phyloP scores from a whole-genome alignment of 139 green algal genomes.

The Coelastrella sp. region DNA sequence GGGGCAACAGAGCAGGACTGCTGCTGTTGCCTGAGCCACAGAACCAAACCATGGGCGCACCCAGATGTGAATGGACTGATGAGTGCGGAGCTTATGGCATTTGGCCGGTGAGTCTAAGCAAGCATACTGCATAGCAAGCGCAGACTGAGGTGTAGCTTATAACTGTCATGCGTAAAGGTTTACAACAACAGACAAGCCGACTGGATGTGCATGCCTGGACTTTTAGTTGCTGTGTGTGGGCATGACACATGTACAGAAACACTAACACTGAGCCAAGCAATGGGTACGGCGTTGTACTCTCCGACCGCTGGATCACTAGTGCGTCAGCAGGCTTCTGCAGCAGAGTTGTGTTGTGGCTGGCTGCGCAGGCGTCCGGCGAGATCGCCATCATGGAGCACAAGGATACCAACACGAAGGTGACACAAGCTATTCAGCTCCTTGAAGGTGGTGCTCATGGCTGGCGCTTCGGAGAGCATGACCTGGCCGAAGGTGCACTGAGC shows the following conservation, averaged over 20 bases:
- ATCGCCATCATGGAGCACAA: constrained; percentile 12
- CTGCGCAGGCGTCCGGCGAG: constrained; percentile 13
- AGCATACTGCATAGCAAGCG: neutral
- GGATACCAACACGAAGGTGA: neutral
- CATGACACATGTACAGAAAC: no score
- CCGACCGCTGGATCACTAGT: no score
- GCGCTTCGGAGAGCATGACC: neutral
- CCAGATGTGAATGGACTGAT: neutral
- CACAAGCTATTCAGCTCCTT: constrained; percentile 7
- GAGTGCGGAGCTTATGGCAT: constrained; percentile 16
- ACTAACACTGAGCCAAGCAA: no score
- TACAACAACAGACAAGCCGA: no score
- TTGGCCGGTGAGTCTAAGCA: neutral
- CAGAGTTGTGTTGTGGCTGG: neutral
- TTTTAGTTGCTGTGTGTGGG: no score
- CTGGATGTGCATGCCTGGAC: no score
- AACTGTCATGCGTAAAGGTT: no score
- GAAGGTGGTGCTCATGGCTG: neutral
- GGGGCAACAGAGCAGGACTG: neutral
- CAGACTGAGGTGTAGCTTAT: neutral
- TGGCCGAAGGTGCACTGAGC: constrained; percentile 1
- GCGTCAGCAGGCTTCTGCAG: no score
- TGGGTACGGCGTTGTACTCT: no score
- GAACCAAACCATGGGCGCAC: neutral
- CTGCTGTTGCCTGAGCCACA: constrained; percentile 27